These are phyloP conservation scores for Rhizoclosmatium sp. DNA, from an alignment of 192 early-diverging fungal genomes.

Conservation along the genomic window DNA sequence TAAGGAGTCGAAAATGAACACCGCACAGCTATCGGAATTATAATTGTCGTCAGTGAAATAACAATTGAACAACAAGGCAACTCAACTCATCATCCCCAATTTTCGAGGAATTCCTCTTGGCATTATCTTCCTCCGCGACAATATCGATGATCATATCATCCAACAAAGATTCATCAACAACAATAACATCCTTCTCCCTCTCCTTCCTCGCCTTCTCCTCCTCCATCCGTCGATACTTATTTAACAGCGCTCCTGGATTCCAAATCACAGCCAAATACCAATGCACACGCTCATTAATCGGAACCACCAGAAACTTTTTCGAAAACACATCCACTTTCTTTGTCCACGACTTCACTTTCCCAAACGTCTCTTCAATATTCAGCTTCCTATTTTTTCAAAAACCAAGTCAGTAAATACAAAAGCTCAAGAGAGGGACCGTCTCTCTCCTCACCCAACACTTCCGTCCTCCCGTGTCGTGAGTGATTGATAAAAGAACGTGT, in stretches of 20 bases:
- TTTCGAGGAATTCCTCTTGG: not conserved
- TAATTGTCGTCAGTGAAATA: not conserved
- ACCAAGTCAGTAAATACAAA: not conserved
- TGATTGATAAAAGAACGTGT: constrained; percentile 81
- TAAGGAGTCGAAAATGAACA: constrained; percentile 76
- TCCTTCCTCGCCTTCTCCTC: not conserved
- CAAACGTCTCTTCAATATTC: constrained; percentile 52
- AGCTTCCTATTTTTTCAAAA: constrained; percentile 39
- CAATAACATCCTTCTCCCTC: not conserved
- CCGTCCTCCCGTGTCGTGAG: constrained; percentile 53
- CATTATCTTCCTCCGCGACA: not conserved
- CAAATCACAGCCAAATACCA: constrained; percentile 88
- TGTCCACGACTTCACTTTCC: constrained; percentile 81
- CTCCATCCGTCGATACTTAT: not conserved
- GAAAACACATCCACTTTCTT: constrained; percentile 77
- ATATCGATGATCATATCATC: not conserved
- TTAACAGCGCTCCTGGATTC: constrained; percentile 68
- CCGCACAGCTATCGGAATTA: constrained; percentile 44
- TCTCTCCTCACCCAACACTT: constrained; percentile 14
- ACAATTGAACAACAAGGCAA: not conserved
- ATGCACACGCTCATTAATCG: constrained; percentile 88
- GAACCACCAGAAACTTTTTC: constrained; percentile 81
- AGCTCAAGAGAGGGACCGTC: not conserved
- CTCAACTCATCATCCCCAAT: constrained; percentile 4
- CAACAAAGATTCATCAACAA: not conserved